Evolutionary conservation across 2,329 filamentous ascomycete species (phyloP).

Genomic region (Emericellopsis cladophorae): DNA sequence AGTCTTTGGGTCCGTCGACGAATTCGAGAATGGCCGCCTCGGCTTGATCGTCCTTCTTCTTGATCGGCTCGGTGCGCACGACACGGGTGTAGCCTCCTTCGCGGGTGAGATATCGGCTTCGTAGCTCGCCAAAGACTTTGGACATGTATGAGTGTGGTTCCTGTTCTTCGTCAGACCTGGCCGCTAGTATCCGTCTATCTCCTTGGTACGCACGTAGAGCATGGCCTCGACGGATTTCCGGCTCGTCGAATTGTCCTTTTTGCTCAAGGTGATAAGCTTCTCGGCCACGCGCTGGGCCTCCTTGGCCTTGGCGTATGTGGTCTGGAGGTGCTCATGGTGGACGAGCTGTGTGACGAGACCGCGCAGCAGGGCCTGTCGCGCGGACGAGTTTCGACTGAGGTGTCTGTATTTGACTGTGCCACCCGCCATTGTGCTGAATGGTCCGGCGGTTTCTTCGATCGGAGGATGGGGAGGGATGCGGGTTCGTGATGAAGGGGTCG

Average conservation of each 20-base stretch:
- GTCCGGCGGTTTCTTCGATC: not conserved
- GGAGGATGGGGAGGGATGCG: no score
- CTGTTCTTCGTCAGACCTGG: slow-evolving; percentile 24
- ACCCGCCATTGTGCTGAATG: slow-evolving; percentile 55
- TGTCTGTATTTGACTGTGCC: slow-evolving; percentile 80
- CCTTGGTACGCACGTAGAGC: slow-evolving; percentile 60
- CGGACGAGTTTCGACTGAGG: slow-evolving; percentile 72
- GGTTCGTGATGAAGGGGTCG: not conserved
- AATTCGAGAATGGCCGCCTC: slow-evolving; percentile 85
- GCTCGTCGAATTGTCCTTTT: slow-evolving; percentile 80
- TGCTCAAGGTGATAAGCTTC: slow-evolving; percentile 86
- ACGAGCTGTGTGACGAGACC: slow-evolving; percentile 94
- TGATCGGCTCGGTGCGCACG: slow-evolving; percentile 69
- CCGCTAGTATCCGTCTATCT: not conserved
- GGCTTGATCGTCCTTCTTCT: slow-evolving; percentile 73
- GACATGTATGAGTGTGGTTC: slow-evolving; percentile 58
- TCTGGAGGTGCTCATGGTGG: slow-evolving; percentile 84
- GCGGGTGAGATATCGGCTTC: slow-evolving; percentile 63
- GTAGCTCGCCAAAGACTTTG: slow-evolving; percentile 78
- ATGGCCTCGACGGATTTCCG: slow-evolving; percentile 63
- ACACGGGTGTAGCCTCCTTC: slow-evolving; percentile 93
- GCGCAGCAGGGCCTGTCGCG: slow-evolving; percentile 83
- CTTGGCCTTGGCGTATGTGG: slow-evolving; percentile 94
- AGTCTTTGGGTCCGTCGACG: slow-evolving; percentile 86
- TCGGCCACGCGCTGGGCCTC: slow-evolving; percentile 90